Evolutionary conservation across 129 eudicot species (phyloP).

Genomic region (Artemisia argyi): DNA sequence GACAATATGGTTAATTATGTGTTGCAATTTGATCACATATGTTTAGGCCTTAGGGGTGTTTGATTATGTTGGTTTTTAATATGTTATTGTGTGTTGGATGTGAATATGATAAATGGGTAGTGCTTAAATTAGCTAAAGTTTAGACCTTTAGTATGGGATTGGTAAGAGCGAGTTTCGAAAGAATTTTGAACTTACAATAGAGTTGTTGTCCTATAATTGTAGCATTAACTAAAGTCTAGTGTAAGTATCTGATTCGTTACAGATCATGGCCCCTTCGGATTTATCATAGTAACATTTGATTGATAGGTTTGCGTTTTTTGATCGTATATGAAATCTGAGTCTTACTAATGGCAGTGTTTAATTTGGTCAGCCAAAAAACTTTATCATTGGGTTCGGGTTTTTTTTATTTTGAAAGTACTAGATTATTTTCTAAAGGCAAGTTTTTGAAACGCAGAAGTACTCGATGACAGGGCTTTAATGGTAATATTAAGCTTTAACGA

Average conservation of each 20-base stretch:
- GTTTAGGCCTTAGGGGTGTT: conserved; percentile 6
- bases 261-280: too few species aligned
- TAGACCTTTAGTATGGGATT: background rate
- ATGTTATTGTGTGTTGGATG: conserved; percentile 7
- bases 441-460: too few species aligned
- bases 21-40: conserved; percentile 18
- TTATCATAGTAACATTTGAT: too few species aligned
- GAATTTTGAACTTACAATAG: background rate
- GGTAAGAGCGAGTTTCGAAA: background rate
- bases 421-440: too few species aligned
- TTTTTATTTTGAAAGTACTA: too few species aligned
- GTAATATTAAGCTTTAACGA: too few species aligned
- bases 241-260: too few species aligned
- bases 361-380: background rate
- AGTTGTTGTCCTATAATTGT: too few species aligned
- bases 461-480: too few species aligned
- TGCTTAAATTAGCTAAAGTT: conserved; percentile 13
- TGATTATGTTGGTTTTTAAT: conserved; percentile 7
- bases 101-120: background rate
- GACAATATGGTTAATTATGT: conserved; percentile 15
- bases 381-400: background rate
- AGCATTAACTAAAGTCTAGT: too few species aligned
- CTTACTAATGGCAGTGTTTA: background rate
- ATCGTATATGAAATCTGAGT: background rate
- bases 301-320: background rate